A percentile compares a stretch with the other conserved stretches of the same genome.
These are phyloP conservation scores for Dactylellina parvicollis DNA, from an alignment of 2,329 filamentous ascomycete species.

Conservation along the genomic window DNA sequence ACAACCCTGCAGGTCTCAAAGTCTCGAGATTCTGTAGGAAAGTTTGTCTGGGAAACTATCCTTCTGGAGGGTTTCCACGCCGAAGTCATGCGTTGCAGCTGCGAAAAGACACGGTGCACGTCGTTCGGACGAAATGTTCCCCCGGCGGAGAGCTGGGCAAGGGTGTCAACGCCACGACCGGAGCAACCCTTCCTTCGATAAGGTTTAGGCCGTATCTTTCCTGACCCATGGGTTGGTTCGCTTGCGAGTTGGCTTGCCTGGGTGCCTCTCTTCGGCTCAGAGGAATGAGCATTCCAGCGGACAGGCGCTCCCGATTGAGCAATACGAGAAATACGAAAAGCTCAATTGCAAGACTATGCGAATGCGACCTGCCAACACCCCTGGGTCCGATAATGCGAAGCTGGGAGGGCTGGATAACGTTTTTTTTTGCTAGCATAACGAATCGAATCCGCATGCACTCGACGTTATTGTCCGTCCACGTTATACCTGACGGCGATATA, in stretches of 20 bases:
- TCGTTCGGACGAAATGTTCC: constrained; percentile 52
- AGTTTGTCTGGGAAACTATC: no score
- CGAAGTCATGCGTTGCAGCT: no score
- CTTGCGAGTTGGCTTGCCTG: background rate
- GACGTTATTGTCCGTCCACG: background rate
- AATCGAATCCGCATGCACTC: background rate
- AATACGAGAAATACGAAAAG: constrained; percentile 1
- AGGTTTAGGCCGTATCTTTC: constrained; percentile 9
- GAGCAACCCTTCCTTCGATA: constrained; percentile 37
- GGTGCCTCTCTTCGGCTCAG: no score
- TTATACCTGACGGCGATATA: constrained; percentile 1
- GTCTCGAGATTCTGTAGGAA: constrained; percentile 19
- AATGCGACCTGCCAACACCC: background rate
- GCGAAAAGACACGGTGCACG: no score
- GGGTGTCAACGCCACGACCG: constrained; percentile 33
- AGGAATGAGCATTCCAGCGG: no score
- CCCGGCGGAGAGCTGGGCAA: constrained; percentile 17
- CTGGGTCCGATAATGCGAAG: constrained; percentile 4
- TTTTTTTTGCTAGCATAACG: constrained; percentile 18
- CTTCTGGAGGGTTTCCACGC: no score
- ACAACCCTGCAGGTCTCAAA: constrained; percentile 19
- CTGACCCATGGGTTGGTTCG: background rate
- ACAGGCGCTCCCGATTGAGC: background rate
- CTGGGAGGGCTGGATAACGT: constrained; percentile 28
- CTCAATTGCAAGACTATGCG: background rate